Evolutionary conservation across 2,329 filamentous ascomycete species (phyloP), one percentile per base, ranked within the genome.

Genomic region (Talaromyces amestolkiae): DNA sequence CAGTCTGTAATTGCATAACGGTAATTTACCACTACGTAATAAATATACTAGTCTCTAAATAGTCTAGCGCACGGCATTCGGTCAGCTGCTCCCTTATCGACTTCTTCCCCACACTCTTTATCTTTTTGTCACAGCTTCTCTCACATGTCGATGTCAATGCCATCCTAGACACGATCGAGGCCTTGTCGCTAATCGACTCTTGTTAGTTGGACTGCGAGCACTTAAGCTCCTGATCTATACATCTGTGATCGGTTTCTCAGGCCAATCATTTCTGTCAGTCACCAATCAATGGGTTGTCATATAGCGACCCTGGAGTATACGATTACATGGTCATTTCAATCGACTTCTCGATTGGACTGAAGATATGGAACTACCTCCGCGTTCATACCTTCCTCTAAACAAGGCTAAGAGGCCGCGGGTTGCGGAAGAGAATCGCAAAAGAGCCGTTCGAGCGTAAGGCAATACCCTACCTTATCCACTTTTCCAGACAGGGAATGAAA

Each of bases 391-490:
- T 24, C 54, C 59, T 58, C 19, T 54, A 9, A 66, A 63, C 43
- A 66, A 47, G 45, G 64, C 64, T 10, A 78, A 78, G 68, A 76
- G 77, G 70, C 76, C 76, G 66, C 76, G 77, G 49, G 76, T 78
- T 65, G 74, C 77, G 31, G 77, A 78, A 67, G 77, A 78, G 67
- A 78, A 78, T 68, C 76, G 77, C 68, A 78, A 78, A 68, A 71
- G 77, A 69, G 77, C 77, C 56, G 76, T 77, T 43, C 70, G 77
- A 74, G 77, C 77, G 77, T 79, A 73, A 68, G 76, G 39, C 9
- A 27, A 10, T 19, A 13, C 24, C 35, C 15, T 41, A 39, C 13
- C 11, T 24, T 19, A 33, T 19, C 3, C 9, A n/a, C 24, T 53
- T 53, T 13, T n/a, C 19, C 17, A 9, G 35, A 27, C 7, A 31